Percentiles rank a stretch among this genome's conserved stretches.
phyloP scores from a whole-genome alignment of 2,329 filamentous ascomycete species.

The Botrytis byssoidea region DNA sequence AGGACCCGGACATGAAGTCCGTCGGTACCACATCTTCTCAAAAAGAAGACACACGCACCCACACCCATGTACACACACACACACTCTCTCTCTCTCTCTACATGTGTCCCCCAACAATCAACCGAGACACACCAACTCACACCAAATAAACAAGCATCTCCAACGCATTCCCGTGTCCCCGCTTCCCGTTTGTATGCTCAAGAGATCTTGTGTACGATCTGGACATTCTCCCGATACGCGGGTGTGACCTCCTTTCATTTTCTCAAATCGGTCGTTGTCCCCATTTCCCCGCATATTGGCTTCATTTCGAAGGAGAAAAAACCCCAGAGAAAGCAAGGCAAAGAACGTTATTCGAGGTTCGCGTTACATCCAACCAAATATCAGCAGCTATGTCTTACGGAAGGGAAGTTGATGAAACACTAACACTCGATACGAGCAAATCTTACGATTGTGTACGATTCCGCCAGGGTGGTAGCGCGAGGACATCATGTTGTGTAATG shows the following conservation, averaged over 20 bases:
- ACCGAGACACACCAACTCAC: background rate
- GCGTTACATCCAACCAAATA: background rate
- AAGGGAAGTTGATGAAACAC: conserved; percentile 9
- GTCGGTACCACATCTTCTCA: background rate
- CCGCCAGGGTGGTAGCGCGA: conserved; percentile 8
- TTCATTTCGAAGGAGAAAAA: background rate
- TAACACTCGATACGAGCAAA: conserved; percentile 13
- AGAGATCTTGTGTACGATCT: conserved; percentile 14
- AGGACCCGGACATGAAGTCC: background rate
- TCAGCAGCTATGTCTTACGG: background rate
- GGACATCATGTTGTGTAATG: conserved; percentile 9
- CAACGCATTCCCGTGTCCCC: no score
- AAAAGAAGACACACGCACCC: background rate
- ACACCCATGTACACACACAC: no score
- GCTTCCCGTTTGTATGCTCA: background rate
- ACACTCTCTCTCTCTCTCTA: no score
- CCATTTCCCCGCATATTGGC: background rate
- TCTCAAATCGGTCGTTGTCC: background rate
- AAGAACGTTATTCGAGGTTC: background rate
- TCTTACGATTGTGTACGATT: conserved; percentile 17
- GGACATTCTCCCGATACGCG: background rate
- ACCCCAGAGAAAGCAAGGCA: background rate
- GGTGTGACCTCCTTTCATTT: background rate
- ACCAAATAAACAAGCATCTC: background rate
- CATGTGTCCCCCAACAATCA: background rate